phyloP scores from a whole-genome alignment of 1,139 yeast genomes.

The Geotrichum fermentans region DNA sequence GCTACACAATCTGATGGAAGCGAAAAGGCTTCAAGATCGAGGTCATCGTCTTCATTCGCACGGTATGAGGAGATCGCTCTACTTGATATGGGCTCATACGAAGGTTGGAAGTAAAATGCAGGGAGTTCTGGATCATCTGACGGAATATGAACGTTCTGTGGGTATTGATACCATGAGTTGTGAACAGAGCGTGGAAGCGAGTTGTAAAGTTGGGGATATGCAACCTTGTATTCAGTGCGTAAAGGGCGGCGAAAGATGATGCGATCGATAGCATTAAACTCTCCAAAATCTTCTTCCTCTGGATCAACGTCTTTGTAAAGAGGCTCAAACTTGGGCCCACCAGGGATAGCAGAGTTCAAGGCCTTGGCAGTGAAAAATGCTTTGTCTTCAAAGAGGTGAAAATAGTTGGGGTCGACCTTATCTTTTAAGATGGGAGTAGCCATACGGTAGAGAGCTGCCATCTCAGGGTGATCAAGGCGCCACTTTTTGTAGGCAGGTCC shows the following conservation, averaged over 20 bases:
- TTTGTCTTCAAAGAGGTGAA: slow-evolving; percentile 66
- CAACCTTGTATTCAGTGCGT: slow-evolving; percentile 77
- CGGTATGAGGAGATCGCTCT: slow-evolving; percentile 31
- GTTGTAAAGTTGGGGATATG: slow-evolving; percentile 81
- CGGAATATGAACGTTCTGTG: slow-evolving; percentile 48
- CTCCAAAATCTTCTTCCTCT: slow-evolving; percentile 73
- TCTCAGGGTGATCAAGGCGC: slow-evolving; percentile 56
- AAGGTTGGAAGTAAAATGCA: slow-evolving; percentile 52
- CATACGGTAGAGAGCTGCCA: slow-evolving; percentile 62
- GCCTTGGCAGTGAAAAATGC: slow-evolving; percentile 89
- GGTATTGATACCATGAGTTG: slow-evolving; percentile 58
- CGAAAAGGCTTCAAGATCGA: slow-evolving; percentile 33
- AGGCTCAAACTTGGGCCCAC: slow-evolving; percentile 96
- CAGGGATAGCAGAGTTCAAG: slow-evolving; percentile 78
- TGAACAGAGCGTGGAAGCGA: slow-evolving; percentile 66
- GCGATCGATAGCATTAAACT: slow-evolving; percentile 83
- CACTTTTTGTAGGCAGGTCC: slow-evolving; percentile 77
- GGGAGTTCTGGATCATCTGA: slow-evolving; percentile 51
- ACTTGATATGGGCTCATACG: slow-evolving; percentile 54
- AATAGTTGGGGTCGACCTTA: slow-evolving; percentile 51
- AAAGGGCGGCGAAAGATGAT: slow-evolving; percentile 73
- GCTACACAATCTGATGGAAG: slow-evolving; percentile 46
- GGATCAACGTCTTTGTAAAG: slow-evolving; percentile 64
- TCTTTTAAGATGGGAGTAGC: slow-evolving; percentile 67
- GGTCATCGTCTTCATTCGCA: slow-evolving; percentile 32